Evolutionary conservation across 208 protist species (phyloP).

Genomic region (Leishmania gerbilli): DNA sequence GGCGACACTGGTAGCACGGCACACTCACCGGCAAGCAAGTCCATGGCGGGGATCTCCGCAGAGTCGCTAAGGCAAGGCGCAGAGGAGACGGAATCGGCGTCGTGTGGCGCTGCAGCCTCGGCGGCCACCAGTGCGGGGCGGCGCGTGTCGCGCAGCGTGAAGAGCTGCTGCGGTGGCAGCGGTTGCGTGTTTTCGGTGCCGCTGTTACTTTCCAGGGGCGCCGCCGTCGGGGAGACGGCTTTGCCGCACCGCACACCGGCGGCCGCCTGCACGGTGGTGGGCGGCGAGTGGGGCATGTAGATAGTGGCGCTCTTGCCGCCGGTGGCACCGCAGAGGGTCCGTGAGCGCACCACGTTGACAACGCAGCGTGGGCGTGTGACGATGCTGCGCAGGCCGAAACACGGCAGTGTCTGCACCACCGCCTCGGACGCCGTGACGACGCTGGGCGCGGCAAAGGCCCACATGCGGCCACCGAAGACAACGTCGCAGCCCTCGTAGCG

Average conservation of each 20-base stretch:
- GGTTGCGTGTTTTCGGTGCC: not conserved
- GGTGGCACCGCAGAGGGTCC: constrained; percentile 7
- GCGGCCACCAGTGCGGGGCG: constrained; percentile 15
- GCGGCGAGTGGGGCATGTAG: not conserved
- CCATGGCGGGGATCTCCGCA: not conserved
- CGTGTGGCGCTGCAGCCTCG: not conserved
- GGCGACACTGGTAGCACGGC: too few species aligned
- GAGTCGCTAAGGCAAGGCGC: not conserved
- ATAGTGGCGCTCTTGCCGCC: not conserved
- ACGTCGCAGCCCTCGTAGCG: constrained; percentile 77
- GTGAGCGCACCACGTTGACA: constrained; percentile 11
- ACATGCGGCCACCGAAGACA: constrained; percentile 66
- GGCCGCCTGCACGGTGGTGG: not conserved
- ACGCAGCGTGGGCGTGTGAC: constrained; percentile 6
- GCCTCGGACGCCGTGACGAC: constrained; percentile 50
- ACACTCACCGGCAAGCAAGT: not conserved
- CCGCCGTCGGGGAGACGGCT: not conserved
- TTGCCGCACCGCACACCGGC: not conserved
- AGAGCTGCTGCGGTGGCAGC: constrained; percentile 21
- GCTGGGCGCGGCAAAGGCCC: constrained; percentile 70
- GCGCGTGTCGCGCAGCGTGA: constrained; percentile 22
- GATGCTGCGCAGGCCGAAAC: constrained; percentile 23
- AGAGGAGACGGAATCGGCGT: not conserved
- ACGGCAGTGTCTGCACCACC: constrained; percentile 3
- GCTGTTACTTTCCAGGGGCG: not conserved